Evolutionary conservation across 2,329 filamentous ascomycete genomes (phyloP).

Genomic region (Trichoderma citrinoviride): DNA sequence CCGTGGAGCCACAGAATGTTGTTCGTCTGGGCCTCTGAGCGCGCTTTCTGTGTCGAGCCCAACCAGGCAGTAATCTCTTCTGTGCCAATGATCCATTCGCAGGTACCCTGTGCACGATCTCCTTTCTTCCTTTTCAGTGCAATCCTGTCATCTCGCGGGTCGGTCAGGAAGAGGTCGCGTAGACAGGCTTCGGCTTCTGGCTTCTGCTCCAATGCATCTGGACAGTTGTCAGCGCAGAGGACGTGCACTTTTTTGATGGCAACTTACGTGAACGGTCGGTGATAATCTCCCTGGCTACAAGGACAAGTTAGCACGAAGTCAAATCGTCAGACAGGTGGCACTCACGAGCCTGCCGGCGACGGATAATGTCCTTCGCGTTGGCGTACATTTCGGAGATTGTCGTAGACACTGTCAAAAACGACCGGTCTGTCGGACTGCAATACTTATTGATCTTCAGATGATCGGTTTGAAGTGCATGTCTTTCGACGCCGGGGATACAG

Average conservation of each 20-base stretch:
- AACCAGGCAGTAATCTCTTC: background rate
- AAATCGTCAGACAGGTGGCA: background rate
- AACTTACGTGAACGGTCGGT: background rate
- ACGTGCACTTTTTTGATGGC: fast-evolving
- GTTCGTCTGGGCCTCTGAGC: background rate
- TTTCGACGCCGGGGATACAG: slow-evolving; percentile 15
- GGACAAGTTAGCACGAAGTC: background rate
- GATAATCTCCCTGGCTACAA: background rate
- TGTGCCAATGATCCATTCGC: background rate
- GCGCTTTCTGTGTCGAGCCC: background rate
- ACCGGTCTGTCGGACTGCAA: background rate
- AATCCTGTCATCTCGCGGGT: background rate
- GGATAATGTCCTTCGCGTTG: slow-evolving; percentile 3
- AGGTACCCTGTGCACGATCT: background rate
- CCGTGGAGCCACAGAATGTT: background rate
- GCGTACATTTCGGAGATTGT: slow-evolving; percentile 19
- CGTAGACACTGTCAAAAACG: slow-evolving; percentile 12
- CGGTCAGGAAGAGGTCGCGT: background rate
- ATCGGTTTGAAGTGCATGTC: slow-evolving; percentile 16
- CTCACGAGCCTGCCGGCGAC: background rate
- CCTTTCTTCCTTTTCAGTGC: background rate
- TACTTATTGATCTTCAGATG: slow-evolving; percentile 22
- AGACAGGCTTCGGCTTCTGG: background rate
- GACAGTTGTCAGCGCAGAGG: background rate
- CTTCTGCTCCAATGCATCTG: background rate